Percentiles rank a stretch among this genome's conserved stretches.
Evolutionary conservation across 768 basidiomycete genomes (phyloP).

Genomic region (Podaxis rugospora): DNA sequence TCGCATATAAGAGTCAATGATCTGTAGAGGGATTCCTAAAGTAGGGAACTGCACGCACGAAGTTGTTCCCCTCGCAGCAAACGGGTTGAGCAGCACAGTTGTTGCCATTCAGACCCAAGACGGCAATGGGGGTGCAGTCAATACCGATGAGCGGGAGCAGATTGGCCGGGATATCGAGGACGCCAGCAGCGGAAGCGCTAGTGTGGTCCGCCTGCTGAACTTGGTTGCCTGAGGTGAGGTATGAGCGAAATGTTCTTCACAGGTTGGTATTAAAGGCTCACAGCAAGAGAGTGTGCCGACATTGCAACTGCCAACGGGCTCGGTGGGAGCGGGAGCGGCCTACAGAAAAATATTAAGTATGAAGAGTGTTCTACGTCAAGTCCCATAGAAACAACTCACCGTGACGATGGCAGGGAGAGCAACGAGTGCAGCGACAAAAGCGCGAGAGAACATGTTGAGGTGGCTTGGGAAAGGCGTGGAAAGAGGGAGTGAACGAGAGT

Average conservation of each 20-base stretch:
- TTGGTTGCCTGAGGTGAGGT: background rate
- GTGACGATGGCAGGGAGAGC: constrained; percentile 3
- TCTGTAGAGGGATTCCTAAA: background rate
- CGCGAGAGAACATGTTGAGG: constrained; percentile 14
- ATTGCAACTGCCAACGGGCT: background rate
- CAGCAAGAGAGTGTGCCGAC: constrained; percentile 6
- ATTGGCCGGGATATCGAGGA: background rate
- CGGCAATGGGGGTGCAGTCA: constrained; percentile 4
- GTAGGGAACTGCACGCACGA: background rate
- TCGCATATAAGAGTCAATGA: background rate
- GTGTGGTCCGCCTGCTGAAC: no score
- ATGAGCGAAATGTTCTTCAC: background rate
- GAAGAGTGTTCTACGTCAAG: background rate
- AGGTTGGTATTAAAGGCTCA: background rate
- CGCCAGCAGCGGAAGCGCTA: background rate
- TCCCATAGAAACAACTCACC: background rate
- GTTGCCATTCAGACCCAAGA: background rate
- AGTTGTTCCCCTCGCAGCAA: constrained; percentile 5
- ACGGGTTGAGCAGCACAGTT: constrained; percentile 8
- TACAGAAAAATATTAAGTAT: background rate
- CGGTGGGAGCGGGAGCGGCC: background rate
- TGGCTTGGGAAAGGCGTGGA: background rate
- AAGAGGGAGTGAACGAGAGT: background rate
- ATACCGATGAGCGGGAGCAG: background rate
- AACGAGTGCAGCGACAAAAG: constrained; percentile 10